phyloP scores from a whole-genome alignment of 257 asterid species.

The Echites panduratus region DNA sequence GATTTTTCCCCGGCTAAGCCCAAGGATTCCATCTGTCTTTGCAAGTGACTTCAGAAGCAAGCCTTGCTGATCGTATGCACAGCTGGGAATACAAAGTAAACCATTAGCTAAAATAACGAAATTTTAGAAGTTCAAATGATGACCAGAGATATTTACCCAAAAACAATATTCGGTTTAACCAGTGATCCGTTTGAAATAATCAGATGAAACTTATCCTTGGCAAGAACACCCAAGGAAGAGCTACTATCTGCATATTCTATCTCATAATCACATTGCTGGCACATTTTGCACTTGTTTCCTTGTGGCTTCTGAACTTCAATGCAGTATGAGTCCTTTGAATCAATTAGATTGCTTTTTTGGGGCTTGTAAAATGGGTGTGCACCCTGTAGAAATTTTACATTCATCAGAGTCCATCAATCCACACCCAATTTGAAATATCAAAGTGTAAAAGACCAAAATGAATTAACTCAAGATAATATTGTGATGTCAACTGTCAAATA shows the following conservation, averaged over 20 bases:
- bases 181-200: conserved; percentile 55
- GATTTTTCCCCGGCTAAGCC: conserved; percentile 63
- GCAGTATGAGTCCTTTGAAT: conserved; percentile 49
- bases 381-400: conserved; percentile 42
- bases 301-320: conserved; percentile 40
- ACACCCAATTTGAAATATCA: too few relatives aligned
- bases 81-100: conserved; percentile 33
- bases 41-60: conserved; percentile 51
- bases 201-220: conserved; percentile 50
- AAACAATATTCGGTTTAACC: conserved; percentile 42
- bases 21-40: conserved; percentile 71
- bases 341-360: conserved; percentile 34
- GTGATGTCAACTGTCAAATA: not conserved
- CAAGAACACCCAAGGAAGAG: conserved; percentile 73
- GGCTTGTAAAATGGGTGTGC: conserved; percentile 78
- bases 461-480: not conserved
- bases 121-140: conserved; percentile 3
- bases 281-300: conserved; percentile 31
- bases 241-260: conserved; percentile 75
- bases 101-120: conserved; percentile 6
- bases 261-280: conserved; percentile 76
- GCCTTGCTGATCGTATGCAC: conserved; percentile 84
- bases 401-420: conserved; percentile 8
- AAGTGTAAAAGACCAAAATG: not conserved
- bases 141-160: conserved; percentile 41